phyloP scores from a whole-genome alignment of 2,329 filamentous ascomycete genomes.

The Fusarium duplospermum region DNA sequence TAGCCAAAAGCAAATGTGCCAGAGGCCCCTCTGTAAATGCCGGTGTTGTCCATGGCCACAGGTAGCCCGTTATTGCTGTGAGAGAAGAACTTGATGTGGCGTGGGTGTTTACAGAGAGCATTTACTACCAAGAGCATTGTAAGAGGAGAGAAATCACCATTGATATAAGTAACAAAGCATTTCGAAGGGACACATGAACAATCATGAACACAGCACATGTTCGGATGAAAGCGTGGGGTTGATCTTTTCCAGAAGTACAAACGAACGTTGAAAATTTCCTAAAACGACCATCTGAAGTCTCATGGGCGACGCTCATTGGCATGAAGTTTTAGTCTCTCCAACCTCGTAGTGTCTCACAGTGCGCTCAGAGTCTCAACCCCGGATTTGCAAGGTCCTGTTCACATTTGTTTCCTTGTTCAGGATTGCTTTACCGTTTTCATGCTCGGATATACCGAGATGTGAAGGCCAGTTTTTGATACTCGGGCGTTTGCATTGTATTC shows the following conservation, averaged over 20 bases:
- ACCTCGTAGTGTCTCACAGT: conserved; percentile 11
- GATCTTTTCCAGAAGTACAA: not conserved
- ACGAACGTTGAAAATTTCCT: not conserved
- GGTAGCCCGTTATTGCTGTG: not conserved
- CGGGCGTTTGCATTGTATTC: not conserved
- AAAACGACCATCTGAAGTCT: conserved; percentile 21
- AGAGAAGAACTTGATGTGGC: not conserved
- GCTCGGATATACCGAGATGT: not conserved
- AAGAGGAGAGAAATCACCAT: not conserved
- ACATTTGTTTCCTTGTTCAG: not conserved
- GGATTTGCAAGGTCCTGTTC: not conserved
- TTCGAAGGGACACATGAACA: not conserved
- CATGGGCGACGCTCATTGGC: not conserved
- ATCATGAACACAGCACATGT: not conserved
- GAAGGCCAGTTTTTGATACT: not conserved
- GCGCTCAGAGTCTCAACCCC: not conserved
- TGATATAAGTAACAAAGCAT: not conserved
- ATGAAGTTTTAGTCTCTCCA: not conserved
- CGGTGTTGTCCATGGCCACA: not conserved
- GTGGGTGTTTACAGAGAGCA: not conserved
- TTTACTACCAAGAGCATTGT: not conserved
- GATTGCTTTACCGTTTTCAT: conserved; percentile 5
- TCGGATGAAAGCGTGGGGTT: conserved; percentile 17
- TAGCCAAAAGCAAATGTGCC: not conserved
- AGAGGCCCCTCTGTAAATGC: not conserved